Conservation (phyloP, 805 yeast species). For the Pichia occidentalis region DNA sequence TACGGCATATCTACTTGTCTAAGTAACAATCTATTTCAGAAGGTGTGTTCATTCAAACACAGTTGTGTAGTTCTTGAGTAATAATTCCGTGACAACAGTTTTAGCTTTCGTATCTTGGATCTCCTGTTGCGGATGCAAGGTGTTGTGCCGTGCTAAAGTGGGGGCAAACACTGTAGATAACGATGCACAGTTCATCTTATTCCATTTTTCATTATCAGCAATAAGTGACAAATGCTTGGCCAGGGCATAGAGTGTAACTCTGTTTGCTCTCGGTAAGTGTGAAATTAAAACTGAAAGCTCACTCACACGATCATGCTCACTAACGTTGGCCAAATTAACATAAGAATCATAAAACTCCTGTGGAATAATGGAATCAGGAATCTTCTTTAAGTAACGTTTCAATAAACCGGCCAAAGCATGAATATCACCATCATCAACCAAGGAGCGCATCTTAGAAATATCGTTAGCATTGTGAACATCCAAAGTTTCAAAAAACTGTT, state of each 20-base stretch:
- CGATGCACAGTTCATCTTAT: constrained; percentile 79
- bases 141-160: constrained; percentile 66
- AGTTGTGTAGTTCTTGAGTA: constrained; percentile 43
- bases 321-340: constrained; percentile 44
- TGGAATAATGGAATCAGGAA: constrained; percentile 82
- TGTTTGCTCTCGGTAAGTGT: constrained; percentile 63
- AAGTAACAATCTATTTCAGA: neutral
- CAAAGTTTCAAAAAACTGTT: constrained; percentile 29
- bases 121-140: constrained; percentile 67
- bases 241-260: constrained; percentile 46
- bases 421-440: constrained; percentile 46
- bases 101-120: constrained; percentile 77
- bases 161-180: constrained; percentile 94
- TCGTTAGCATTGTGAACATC: constrained; percentile 28
- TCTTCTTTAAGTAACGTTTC: constrained; percentile 76
- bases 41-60: constrained; percentile 20
- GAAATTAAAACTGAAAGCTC: constrained; percentile 41
- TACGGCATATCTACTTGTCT: neutral
- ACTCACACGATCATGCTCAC: constrained; percentile 29
- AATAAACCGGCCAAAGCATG: constrained; percentile 82
- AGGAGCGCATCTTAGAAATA: constrained; percentile 21
- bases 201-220: constrained; percentile 43
- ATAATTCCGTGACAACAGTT: constrained; percentile 69
- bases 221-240: constrained; percentile 62
- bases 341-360: constrained; percentile 60